A percentile compares a stretch with the other conserved stretches of the same genome.
Evolutionary conservation across 1,139 yeast genomes (phyloP).

Genomic region (Yamadazyma atmosphaerica): DNA sequence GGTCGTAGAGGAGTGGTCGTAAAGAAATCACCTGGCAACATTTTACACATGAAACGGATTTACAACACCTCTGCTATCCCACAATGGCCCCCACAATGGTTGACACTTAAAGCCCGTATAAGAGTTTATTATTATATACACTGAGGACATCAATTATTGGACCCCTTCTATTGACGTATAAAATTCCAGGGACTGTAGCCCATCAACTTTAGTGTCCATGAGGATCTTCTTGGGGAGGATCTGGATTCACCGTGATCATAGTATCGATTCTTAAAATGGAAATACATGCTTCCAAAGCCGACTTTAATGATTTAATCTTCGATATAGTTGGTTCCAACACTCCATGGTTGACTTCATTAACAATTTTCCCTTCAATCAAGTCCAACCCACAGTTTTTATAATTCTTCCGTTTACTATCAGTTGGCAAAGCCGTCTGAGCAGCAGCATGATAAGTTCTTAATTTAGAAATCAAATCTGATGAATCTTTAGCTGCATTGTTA

Average conservation of each 20-base stretch:
- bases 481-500: constrained; percentile 96
- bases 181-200: no score
- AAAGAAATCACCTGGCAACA: no score
- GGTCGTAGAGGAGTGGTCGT: no score
- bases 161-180: no score
- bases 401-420: constrained; percentile 78
- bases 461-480: constrained; percentile 91
- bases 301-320: constrained; percentile 87
- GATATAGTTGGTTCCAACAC: constrained; percentile 95
- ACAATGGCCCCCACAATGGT: not conserved
- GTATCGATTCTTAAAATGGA: constrained; percentile 98
- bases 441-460: constrained; percentile 97
- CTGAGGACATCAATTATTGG: no score
- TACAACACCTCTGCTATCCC: not conserved
- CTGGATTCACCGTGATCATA: constrained; percentile 96
- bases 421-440: constrained; percentile 79
- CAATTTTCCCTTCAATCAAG: constrained; percentile 85
- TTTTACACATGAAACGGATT: not conserved
- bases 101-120: no score
- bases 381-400: constrained; percentile 93
- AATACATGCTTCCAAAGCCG: constrained; percentile 97
- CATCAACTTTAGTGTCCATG: constrained; percentile 63
- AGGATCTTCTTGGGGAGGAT: constrained; percentile 88
- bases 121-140: not conserved
- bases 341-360: constrained; percentile 80